Percentiles rank a stretch among this genome's conserved stretches.
These are phyloP conservation scores for Mycena maculata DNA, from an alignment of 768 basidiomycete genomes.

Conservation along the genomic window DNA sequence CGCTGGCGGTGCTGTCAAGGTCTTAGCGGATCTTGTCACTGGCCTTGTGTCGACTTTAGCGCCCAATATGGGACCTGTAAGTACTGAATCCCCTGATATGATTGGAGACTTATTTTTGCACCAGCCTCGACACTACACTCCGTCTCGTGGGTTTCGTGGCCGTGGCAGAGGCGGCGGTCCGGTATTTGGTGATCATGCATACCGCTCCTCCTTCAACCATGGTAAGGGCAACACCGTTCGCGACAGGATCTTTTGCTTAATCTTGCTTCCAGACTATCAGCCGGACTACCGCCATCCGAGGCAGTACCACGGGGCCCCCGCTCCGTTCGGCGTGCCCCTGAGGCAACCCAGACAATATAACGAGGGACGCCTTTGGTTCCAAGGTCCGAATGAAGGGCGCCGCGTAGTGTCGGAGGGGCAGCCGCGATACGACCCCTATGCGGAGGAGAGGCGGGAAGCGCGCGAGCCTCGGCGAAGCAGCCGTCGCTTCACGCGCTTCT, in stretches of 20 bases:
- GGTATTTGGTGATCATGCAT: not conserved
- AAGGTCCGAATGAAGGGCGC: conserved; percentile 4
- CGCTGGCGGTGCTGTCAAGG: too few species aligned
- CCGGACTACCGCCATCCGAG: not conserved
- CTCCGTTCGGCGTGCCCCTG: not conserved
- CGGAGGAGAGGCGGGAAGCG: conserved; percentile 5
- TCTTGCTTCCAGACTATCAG: not conserved
- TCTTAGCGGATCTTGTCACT: conserved; percentile 10
- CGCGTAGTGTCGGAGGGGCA: not conserved
- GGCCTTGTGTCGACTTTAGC: conserved; percentile 4
- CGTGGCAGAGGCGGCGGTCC: conserved; percentile 4
- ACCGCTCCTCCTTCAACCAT: not conserved
- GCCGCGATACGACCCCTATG: not conserved
- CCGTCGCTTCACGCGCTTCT: conserved; percentile 22
- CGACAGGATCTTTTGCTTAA: not conserved
- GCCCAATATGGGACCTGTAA: too few species aligned
- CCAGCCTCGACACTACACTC: not conserved
- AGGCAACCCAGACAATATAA: too few species aligned
- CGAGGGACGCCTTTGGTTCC: conserved; percentile 8
- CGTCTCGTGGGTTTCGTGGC: conserved; percentile 7
- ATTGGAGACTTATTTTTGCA: not conserved
- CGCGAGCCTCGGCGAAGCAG: not conserved
- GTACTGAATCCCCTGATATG: too few species aligned
- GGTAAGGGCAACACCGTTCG: not conserved
- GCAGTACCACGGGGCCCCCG: not conserved